phyloP scores from a whole-genome alignment of 345 rosid species.

The Rhodamnia rubescens region DNA sequence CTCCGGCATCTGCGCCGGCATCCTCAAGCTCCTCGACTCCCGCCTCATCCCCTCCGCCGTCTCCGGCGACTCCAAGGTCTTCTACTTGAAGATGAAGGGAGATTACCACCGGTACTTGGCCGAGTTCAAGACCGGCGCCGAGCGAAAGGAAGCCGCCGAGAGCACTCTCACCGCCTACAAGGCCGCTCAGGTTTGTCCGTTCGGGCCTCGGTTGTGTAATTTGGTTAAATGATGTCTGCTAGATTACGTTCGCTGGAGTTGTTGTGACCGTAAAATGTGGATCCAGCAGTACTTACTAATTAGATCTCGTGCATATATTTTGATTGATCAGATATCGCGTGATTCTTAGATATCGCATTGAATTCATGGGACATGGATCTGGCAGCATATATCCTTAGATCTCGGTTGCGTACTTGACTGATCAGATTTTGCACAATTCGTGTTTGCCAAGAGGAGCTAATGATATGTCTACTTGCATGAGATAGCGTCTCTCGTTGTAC shows the following conservation, averaged over 20 bases:
- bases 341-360: not conserved
- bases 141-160: conserved; percentile 86
- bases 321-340: not conserved
- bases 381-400: not conserved
- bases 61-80: conserved; percentile 74
- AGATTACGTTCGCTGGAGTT: not conserved
- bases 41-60: conserved; percentile 61
- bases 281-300: not conserved
- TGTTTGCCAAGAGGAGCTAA: not conserved
- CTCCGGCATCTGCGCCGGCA: conserved; percentile 63
- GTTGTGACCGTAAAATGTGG: not conserved
- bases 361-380: not conserved
- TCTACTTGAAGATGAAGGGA: conserved; percentile 88
- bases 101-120: conserved; percentile 85
- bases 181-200: conserved; percentile 76
- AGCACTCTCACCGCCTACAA: conserved; percentile 78
- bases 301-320: not conserved
- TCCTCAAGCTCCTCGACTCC: conserved; percentile 72
- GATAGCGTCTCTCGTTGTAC: not conserved
- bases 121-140: conserved; percentile 73
- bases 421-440: not conserved
- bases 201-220: not conserved
- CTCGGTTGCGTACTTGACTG: not conserved
- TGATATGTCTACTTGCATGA: not conserved
- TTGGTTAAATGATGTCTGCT: not conserved